Conservation (phyloP, 805 yeast species). For the Ogataea minuta region DNA sequence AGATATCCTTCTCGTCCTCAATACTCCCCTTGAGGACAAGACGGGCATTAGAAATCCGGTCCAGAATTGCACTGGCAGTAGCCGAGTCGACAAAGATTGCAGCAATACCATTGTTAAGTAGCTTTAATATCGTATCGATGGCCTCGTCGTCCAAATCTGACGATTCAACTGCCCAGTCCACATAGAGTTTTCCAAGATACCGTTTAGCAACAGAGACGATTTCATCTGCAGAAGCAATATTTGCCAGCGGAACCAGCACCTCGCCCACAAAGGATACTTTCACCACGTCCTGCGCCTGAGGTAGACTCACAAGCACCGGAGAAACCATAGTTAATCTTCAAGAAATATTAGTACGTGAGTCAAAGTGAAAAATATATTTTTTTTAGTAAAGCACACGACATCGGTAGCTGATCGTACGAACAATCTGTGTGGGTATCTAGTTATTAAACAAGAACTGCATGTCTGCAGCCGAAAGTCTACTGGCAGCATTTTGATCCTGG, state of each 20-base stretch:
- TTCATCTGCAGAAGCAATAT: constrained; percentile 15
- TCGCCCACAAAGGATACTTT: constrained; percentile 31
- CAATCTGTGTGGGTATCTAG: constrained; percentile 30
- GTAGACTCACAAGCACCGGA: constrained; percentile 33
- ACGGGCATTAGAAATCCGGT: constrained; percentile 35
- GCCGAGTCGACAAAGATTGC: constrained; percentile 25
- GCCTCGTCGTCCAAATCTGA: constrained; percentile 17
- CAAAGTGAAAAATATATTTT: constrained; percentile 5
- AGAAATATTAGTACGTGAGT: constrained; percentile 1
- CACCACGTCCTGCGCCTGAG: constrained; percentile 14
- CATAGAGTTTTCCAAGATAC: constrained; percentile 22
- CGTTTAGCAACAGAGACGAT: constrained; percentile 16
- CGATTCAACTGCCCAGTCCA: constrained; percentile 23
- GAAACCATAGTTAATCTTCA: constrained; percentile 27
- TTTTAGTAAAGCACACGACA: constrained; percentile 6
- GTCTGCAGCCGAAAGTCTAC: constrained; percentile 86
- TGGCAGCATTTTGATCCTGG: constrained; percentile 88
- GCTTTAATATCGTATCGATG: constrained; percentile 21
- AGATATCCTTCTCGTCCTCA: constrained; percentile 21
- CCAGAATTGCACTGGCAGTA: constrained; percentile 22
- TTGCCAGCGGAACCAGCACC: constrained; percentile 24
- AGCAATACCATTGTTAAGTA: constrained; percentile 33
- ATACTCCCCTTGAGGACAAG: constrained; percentile 26
- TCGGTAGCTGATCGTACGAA: constrained; percentile 5
- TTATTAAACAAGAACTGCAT: constrained; percentile 91